Conservation (phyloP, 805 yeast genomes). For the Cyberlindnera galapagoensis region DNA sequence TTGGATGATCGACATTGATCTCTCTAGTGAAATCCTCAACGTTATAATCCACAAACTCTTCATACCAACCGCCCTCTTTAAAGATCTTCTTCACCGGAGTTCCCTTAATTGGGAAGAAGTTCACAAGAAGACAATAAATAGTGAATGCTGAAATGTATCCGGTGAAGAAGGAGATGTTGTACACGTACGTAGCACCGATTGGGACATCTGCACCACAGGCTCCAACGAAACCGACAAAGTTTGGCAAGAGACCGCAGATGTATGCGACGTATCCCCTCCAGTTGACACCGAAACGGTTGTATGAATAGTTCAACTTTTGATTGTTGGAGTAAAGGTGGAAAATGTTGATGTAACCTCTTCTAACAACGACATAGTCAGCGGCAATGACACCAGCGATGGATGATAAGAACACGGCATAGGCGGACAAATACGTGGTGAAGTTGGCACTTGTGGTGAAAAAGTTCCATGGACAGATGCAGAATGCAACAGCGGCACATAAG, state of each 20-base stretch:
- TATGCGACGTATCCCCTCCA: slow-evolving; percentile 86
- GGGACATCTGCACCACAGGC: slow-evolving; percentile 74
- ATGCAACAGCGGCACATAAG: slow-evolving; percentile 66
- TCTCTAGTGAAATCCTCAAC: slow-evolving; percentile 13
- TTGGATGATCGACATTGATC: slow-evolving; percentile 17
- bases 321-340: slow-evolving; percentile 56
- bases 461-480: slow-evolving; percentile 81
- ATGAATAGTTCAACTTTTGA: slow-evolving; percentile 45
- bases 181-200: slow-evolving; percentile 67
- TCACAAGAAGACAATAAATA: slow-evolving; percentile 47
- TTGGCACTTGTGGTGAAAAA: slow-evolving; percentile 60
- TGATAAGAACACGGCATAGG: slow-evolving; percentile 77
- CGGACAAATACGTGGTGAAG: slow-evolving; percentile 75
- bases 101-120: slow-evolving; percentile 47
- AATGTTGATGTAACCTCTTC: slow-evolving; percentile 64
- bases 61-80: slow-evolving; percentile 43
- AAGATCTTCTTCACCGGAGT: slow-evolving; percentile 34
- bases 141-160: slow-evolving; percentile 60
- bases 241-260: slow-evolving; percentile 73
- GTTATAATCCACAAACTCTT: slow-evolving; percentile 20
- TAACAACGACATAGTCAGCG: slow-evolving; percentile 63
- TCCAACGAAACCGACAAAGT: slow-evolving; percentile 84
- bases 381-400: slow-evolving; percentile 74
- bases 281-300: slow-evolving; percentile 57
- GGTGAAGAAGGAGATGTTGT: slow-evolving; percentile 67